These are phyloP conservation scores for Fusarium chaquense DNA, from an alignment of 2,329 filamentous ascomycete genomes.

Conservation along the genomic window DNA sequence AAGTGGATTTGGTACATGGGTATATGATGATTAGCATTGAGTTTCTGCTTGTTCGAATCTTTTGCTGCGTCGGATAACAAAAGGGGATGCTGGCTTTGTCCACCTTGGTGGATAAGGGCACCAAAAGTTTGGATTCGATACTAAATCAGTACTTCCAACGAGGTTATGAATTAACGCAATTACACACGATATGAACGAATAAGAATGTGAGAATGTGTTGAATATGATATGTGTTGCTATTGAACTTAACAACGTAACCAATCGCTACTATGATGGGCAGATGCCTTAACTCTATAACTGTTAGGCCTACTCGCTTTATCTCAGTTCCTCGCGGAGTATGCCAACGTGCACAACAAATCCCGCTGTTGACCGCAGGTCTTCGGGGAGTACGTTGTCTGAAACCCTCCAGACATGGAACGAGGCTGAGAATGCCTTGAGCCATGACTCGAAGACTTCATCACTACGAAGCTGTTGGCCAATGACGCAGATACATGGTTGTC, in stretches of 20 bases:
- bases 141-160: slow-evolving; percentile 23
- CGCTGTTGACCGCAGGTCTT: slow-evolving; percentile 69
- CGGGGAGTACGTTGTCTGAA: slow-evolving; percentile 70
- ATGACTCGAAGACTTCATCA: slow-evolving; percentile 85
- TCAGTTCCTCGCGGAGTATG: slow-evolving; percentile 61
- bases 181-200: slow-evolving; percentile 17
- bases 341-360: slow-evolving; percentile 89
- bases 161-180: slow-evolving; percentile 24
- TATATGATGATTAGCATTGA: slow-evolving; percentile 43
- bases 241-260: background rate
- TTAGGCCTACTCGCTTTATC: background rate
- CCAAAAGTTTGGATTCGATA: slow-evolving; percentile 26
- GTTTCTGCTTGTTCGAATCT: slow-evolving; percentile 23
- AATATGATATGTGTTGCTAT: slow-evolving; percentile 1
- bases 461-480: slow-evolving; percentile 91
- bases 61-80: slow-evolving; percentile 24
- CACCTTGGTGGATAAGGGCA: slow-evolving; percentile 30
- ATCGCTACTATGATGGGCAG: background rate
- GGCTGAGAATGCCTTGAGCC: slow-evolving; percentile 76
- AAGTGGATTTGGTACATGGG: slow-evolving; percentile 37
- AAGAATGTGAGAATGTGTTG: slow-evolving; percentile 24
- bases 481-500: slow-evolving; percentile 75
- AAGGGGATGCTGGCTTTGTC: slow-evolving; percentile 27
- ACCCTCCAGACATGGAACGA: slow-evolving; percentile 83
- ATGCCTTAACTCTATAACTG: background rate